Percentiles rank a stretch among this genome's conserved stretches.
Evolutionary conservation across 31 red algal species (phyloP).

Genomic region (Odonthalia washingtoniensis): DNA sequence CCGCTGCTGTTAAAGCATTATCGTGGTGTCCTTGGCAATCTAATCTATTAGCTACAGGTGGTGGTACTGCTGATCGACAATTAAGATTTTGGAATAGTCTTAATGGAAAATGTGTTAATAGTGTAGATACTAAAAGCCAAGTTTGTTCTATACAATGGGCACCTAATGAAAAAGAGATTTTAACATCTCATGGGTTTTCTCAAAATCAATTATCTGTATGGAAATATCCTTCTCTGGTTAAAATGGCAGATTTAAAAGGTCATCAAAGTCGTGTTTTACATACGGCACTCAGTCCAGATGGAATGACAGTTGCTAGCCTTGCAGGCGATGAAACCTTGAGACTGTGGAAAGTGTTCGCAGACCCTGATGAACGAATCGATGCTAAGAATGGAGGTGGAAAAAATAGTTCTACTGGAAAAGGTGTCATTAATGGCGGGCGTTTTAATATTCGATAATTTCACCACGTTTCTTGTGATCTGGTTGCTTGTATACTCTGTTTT

Average conservation of each 20-base stretch:
- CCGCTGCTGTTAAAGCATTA: conserved; percentile 95
- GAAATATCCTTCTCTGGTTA: conserved; percentile 94
- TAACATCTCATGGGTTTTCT: conserved; percentile 95
- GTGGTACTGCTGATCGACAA: conserved; percentile 94
- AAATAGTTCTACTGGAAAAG: too few relatives aligned
- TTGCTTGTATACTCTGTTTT: too few relatives aligned
- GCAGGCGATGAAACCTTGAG: conserved; percentile 98
- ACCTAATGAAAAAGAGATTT: conserved; percentile 84
- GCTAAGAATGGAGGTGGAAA: too few relatives aligned
- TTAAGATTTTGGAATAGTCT: conserved; percentile 94
- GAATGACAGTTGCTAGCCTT: conserved; percentile 90
- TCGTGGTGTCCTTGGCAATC: conserved; percentile 98
- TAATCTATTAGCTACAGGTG: conserved; percentile 91
- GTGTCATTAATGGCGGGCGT: too few relatives aligned
- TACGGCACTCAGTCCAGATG: conserved; percentile 87
- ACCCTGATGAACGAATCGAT: too few relatives aligned
- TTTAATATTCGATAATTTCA: too few relatives aligned
- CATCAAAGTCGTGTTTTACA: conserved; percentile 94
- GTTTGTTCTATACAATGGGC: conserved; percentile 95
- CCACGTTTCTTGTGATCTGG: too few relatives aligned
- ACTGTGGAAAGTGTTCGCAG: conserved; percentile 97
- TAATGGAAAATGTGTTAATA: conserved; percentile 88
- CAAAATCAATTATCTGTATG: conserved; percentile 96
- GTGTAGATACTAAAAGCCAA: conserved; percentile 95
- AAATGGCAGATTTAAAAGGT: conserved; percentile 89